These are phyloP conservation scores for Rhododendron williamsianum DNA, from an alignment of 148 eudicot species.

Conservation along the genomic window DNA sequence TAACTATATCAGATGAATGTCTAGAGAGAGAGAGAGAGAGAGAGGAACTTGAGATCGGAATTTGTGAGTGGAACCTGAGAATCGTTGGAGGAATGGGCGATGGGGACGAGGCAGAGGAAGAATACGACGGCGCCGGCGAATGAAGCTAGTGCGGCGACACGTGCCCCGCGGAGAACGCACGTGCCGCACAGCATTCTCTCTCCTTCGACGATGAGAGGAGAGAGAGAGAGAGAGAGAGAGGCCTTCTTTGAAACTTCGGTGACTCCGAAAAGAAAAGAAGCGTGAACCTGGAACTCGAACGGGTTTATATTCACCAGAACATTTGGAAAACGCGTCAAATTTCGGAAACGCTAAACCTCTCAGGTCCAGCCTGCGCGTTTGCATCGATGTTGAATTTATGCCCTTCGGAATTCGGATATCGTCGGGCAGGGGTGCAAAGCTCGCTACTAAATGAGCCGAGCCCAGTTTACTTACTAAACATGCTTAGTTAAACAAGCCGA, in stretches of 20 bases:
- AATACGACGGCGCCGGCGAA: slow-evolving; percentile 15
- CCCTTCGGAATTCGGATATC: too few species aligned
- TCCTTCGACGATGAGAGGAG: not conserved
- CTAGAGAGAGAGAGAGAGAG: slow-evolving; percentile 3
- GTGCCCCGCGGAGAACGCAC: slow-evolving; percentile 10
- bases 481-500: too few species aligned
- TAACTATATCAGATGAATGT: not conserved
- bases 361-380: too few species aligned
- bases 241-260: not conserved
- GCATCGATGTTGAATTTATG: too few species aligned
- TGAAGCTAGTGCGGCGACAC: slow-evolving; percentile 12
- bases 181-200: slow-evolving; percentile 20
- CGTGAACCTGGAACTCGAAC: not conserved
- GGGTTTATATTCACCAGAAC: too few species aligned
- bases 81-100: slow-evolving; percentile 30
- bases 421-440: too few species aligned
- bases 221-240: not conserved
- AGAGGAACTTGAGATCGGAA: not conserved
- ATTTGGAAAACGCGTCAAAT: too few species aligned
- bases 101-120: slow-evolving; percentile 23
- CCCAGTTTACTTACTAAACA: too few species aligned
- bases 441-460: too few species aligned
- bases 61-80: slow-evolving; percentile 34
- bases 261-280: not conserved
- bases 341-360: too few species aligned